phyloP scores from a whole-genome alignment of 768 basidiomycete genomes.

The Suillus americanus region DNA sequence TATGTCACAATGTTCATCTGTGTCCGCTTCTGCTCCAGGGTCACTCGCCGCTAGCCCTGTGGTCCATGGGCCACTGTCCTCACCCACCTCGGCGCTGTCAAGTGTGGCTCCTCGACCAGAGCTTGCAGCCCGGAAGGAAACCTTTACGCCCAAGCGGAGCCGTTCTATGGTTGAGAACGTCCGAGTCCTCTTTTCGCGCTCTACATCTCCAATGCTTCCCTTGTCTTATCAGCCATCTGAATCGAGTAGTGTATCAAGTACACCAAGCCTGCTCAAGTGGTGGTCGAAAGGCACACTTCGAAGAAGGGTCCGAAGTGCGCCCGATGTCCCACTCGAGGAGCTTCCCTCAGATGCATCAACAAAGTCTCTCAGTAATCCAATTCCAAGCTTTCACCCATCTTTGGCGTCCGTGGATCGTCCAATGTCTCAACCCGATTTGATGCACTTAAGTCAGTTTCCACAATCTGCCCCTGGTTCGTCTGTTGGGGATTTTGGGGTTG shows the following conservation, averaged over 20 bases:
- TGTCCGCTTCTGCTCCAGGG: slow-evolving; percentile 24
- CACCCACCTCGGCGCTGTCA: slow-evolving; percentile 13
- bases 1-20: slow-evolving; percentile 39
- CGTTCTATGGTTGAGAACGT: slow-evolving; percentile 64
- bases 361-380: slow-evolving; percentile 23
- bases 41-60: slow-evolving; percentile 20
- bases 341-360: slow-evolving; percentile 26
- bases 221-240: slow-evolving; percentile 28
- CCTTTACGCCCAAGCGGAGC: slow-evolving; percentile 39
- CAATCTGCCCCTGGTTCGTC: slow-evolving; percentile 12
- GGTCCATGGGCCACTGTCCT: slow-evolving; percentile 16
- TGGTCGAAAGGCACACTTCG: slow-evolving; percentile 52
- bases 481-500: slow-evolving; percentile 24
- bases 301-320: slow-evolving; percentile 52
- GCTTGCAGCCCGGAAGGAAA: slow-evolving; percentile 21
- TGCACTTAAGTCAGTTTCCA: slow-evolving; percentile 19
- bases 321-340: slow-evolving; percentile 39
- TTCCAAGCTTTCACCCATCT: slow-evolving; percentile 8
- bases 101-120: slow-evolving; percentile 26
- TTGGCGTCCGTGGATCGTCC: slow-evolving; percentile 19
- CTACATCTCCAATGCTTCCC: slow-evolving; percentile 38
- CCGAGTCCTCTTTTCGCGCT: slow-evolving; percentile 56
- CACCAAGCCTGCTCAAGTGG: slow-evolving; percentile 40
- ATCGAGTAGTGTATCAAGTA: slow-evolving; percentile 27
- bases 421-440: slow-evolving; percentile 33